These are phyloP conservation scores for Calonectria henricotiae DNA, from an alignment of 2,329 filamentous ascomycete genomes.

Conservation along the genomic window DNA sequence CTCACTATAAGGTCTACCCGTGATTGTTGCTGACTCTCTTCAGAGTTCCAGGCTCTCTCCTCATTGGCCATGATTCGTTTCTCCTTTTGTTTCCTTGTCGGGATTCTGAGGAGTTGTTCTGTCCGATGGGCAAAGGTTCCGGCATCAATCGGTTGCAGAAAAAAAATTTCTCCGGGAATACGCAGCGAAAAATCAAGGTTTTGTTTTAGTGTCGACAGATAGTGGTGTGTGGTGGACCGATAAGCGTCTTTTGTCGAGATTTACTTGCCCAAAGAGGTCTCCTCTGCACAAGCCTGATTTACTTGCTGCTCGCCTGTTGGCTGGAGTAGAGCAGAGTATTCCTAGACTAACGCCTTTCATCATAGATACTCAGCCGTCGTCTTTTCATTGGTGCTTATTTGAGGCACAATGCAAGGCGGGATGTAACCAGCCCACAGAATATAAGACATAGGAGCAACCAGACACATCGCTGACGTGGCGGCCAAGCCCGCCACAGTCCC, in stretches of 20 bases:
- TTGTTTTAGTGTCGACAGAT: background rate
- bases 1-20: background rate
- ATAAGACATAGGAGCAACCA: background rate
- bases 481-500: background rate
- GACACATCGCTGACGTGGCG: conserved; percentile 6
- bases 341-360: background rate
- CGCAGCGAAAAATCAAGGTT: background rate
- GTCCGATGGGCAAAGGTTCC: background rate
- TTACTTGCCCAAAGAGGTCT: background rate
- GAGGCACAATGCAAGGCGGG: background rate
- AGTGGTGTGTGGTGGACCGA: background rate
- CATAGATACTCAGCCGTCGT: background rate
- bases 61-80: background rate
- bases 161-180: background rate
- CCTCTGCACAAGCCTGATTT: background rate
- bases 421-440: background rate
- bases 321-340: background rate
- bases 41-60: background rate
- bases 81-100: background rate
- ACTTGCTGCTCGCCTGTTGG: background rate
- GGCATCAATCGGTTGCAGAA: background rate
- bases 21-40: background rate
- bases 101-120: background rate
- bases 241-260: background rate
- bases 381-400: background rate